These are phyloP conservation scores for Kalanchoe fedtschenkoi DNA, from an alignment of 164 flowering plant species.

Conservation along the genomic window DNA sequence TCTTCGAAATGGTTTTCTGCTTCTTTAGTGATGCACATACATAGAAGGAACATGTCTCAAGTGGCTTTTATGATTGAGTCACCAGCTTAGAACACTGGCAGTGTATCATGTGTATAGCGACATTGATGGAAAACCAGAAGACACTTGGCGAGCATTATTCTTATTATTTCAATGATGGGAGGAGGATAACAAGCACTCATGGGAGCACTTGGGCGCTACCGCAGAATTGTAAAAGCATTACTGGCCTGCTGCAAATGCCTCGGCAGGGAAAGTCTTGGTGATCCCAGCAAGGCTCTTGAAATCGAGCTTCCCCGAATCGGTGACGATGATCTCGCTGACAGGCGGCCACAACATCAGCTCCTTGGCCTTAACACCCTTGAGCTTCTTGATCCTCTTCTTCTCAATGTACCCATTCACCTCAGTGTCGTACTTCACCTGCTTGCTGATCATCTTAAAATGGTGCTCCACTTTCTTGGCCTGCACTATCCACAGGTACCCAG, in stretches of 20 bases:
- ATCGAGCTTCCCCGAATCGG: slow-evolving; percentile 5
- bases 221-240: neutral
- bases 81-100: no score
- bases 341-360: slow-evolving; percentile 11
- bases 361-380: slow-evolving; percentile 12
- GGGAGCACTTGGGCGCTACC: neutral
- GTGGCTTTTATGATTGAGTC: no score
- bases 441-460: slow-evolving; percentile 5
- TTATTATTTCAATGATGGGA: neutral
- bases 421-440: slow-evolving; percentile 11
- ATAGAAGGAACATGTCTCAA: no score
- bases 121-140: neutral
- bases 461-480: slow-evolving; percentile 9
- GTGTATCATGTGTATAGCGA: neutral
- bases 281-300: slow-evolving; percentile 13
- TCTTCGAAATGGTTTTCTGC: neutral
- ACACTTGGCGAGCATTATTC: neutral
- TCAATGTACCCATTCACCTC: slow-evolving; percentile 10
- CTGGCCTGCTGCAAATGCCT: slow-evolving; percentile 11
- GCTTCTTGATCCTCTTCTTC: slow-evolving; percentile 10
- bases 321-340: slow-evolving; percentile 6
- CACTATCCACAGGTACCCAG: slow-evolving; percentile 11
- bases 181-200: neutral
- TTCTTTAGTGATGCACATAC: neutral
- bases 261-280: slow-evolving; percentile 6